These are phyloP conservation scores for Termitomyces sp. DNA, from an alignment of 768 basidiomycete species.

Conservation along the genomic window DNA sequence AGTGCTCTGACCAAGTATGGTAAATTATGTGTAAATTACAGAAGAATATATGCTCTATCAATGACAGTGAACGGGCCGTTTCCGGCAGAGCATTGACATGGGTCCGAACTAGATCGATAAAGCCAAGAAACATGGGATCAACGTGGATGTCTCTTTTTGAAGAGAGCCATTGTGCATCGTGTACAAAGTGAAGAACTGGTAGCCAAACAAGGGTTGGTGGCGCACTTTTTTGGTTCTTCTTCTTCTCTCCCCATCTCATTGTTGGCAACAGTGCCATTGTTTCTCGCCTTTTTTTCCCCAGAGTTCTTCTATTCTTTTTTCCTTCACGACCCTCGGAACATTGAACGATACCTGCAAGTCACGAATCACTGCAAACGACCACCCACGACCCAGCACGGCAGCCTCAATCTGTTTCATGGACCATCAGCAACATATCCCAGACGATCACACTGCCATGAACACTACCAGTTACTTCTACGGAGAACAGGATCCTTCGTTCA, in stretches of 20 bases:
- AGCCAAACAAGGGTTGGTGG: constrained; percentile 22
- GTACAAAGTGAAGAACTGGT: constrained; percentile 19
- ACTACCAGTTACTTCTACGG: constrained; percentile 46
- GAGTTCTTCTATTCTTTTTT: constrained; percentile 25
- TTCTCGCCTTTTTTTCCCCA: constrained; percentile 23
- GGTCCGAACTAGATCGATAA: constrained; percentile 5
- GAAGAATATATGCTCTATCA: background rate
- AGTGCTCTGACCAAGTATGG: background rate
- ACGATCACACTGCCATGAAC: constrained; percentile 41
- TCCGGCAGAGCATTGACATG: background rate
- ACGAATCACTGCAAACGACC: constrained; percentile 19
- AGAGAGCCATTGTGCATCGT: constrained; percentile 12
- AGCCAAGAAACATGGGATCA: background rate
- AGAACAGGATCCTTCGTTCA: constrained; percentile 53
- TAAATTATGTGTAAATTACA: background rate
- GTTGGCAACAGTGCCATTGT: constrained; percentile 19
- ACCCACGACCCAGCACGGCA: constrained; percentile 22
- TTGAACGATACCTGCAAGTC: constrained; percentile 21
- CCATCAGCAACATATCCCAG: constrained; percentile 37
- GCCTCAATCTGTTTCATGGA: constrained; percentile 30
- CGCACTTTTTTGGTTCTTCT: constrained; percentile 21
- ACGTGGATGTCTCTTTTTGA: background rate
- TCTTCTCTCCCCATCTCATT: constrained; percentile 13
- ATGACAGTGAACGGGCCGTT: background rate
- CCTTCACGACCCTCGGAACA: constrained; percentile 26